Evolutionary conservation across 306 rosid genomes (phyloP).

Genomic region (Prunus kanzakura): DNA sequence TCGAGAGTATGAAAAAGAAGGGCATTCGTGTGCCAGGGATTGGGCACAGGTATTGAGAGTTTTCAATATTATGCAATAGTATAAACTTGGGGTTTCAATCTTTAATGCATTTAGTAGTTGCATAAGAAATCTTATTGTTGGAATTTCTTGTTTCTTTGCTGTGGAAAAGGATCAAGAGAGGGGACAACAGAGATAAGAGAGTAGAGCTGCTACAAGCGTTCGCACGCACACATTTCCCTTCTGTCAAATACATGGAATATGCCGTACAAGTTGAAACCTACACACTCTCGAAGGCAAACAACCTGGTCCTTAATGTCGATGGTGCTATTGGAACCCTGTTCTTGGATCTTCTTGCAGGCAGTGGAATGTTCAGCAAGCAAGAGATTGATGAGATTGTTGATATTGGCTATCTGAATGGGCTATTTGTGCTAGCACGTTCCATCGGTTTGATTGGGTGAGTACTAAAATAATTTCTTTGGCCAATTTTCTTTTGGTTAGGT

Average conservation of each 20-base stretch:
- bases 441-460: slow-evolving; percentile 97
- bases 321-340: slow-evolving; percentile 97
- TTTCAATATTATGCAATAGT: neutral
- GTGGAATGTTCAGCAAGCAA: slow-evolving; percentile 93
- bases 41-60: slow-evolving; percentile 76
- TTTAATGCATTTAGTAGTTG: slow-evolving; percentile 11
- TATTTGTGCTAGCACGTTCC: slow-evolving; percentile 94
- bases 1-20: slow-evolving; percentile 93
- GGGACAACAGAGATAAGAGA: slow-evolving; percentile 97
- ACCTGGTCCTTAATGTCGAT: slow-evolving; percentile 93
- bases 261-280: slow-evolving; percentile 93
- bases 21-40: slow-evolving; percentile 99
- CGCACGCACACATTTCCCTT: slow-evolving; percentile 89
- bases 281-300: slow-evolving; percentile 95
- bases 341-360: slow-evolving; percentile 97
- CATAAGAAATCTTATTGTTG: slow-evolving; percentile 10
- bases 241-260: slow-evolving; percentile 96
- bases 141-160: slow-evolving; percentile 29
- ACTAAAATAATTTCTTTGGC: slow-evolving; percentile 6
- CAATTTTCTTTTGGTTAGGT: neutral
- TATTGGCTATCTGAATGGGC: slow-evolving; percentile 97
- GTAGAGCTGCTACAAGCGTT: slow-evolving; percentile 89
- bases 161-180: slow-evolving; percentile 84
- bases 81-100: neutral
- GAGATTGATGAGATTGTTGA: slow-evolving; percentile 90